These are phyloP conservation scores for Clonostachys solani DNA, from an alignment of 2,329 filamentous ascomycete species.

Conservation along the genomic window DNA sequence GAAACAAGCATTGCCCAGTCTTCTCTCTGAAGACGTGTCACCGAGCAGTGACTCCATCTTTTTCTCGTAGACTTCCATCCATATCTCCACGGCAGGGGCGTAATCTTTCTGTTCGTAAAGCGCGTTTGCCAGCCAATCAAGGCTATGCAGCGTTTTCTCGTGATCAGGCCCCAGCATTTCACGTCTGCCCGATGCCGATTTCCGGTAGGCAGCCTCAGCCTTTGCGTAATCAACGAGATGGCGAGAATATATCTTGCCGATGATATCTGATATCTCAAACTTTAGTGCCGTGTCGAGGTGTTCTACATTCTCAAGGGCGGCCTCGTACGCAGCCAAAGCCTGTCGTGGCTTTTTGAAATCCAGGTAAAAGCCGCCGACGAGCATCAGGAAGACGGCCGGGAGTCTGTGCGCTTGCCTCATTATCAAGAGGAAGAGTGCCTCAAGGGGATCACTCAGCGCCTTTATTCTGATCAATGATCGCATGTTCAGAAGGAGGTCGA, in stretches of 20 bases:
- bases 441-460: background rate
- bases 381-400: background rate
- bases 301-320: background rate
- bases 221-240: background rate
- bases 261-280: background rate
- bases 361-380: background rate
- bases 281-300: background rate
- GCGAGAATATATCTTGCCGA: background rate
- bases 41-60: background rate
- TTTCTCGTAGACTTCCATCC: background rate
- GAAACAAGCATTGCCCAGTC: background rate
- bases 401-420: background rate
- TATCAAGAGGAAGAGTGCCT: background rate
- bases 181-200: background rate
- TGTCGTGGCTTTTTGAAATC: background rate
- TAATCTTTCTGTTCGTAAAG: background rate
- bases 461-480: too few species aligned
- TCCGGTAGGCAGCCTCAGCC: background rate
- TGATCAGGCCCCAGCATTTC: background rate
- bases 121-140: background rate
- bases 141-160: background rate
- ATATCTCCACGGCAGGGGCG: background rate
- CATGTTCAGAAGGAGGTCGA: background rate
- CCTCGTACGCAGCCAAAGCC: background rate
- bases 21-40: background rate